These are phyloP conservation scores for Wickerhamomyces queroliae DNA, from an alignment of 805 yeast species.

Conservation along the genomic window DNA sequence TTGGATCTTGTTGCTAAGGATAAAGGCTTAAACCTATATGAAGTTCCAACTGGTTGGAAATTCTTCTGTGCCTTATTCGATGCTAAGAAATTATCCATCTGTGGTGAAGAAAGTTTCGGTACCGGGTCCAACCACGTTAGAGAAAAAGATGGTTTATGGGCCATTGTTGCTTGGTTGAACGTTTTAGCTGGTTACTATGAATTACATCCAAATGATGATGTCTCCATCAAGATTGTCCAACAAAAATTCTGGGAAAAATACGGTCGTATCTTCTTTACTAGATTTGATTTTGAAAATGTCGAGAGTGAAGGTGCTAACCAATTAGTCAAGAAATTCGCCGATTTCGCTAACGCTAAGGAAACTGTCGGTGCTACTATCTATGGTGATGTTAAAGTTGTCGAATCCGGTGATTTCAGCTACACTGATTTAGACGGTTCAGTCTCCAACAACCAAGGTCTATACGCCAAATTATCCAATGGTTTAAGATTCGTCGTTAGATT, in stretches of 20 bases:
- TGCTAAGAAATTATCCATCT: conserved; percentile 86
- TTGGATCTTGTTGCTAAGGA: conserved; percentile 83
- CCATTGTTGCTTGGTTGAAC: conserved; percentile 94
- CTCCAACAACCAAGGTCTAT: conserved; percentile 83
- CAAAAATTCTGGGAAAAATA: conserved; percentile 82
- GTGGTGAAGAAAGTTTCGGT: conserved; percentile 98
- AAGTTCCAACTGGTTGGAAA: conserved; percentile 99
- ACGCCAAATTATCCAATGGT: conserved; percentile 74
- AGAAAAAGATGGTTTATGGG: conserved; percentile 98
- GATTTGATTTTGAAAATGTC: conserved; percentile 90
- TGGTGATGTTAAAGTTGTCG: conserved; percentile 47
- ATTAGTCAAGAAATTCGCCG: conserved; percentile 50
- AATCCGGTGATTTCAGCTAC: conserved; percentile 85
- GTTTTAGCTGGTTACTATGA: conserved; percentile 80
- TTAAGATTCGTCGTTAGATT: conserved; percentile 83
- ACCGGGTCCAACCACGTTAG: conserved; percentile 97
- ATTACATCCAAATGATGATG: conserved; percentile 46
- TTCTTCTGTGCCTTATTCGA: conserved; percentile 95
- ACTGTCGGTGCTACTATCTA: conserved; percentile 50
- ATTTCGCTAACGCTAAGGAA: conserved; percentile 28
- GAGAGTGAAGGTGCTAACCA: conserved; percentile 66
- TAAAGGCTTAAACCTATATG: conserved; percentile 73
- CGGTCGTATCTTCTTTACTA: conserved; percentile 95
- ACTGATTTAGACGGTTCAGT: conserved; percentile 94
- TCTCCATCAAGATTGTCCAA: conserved; percentile 78